These are phyloP conservation scores for Novymonas esmeraldas DNA, from an alignment of 208 protist species.

Conservation along the genomic window DNA sequence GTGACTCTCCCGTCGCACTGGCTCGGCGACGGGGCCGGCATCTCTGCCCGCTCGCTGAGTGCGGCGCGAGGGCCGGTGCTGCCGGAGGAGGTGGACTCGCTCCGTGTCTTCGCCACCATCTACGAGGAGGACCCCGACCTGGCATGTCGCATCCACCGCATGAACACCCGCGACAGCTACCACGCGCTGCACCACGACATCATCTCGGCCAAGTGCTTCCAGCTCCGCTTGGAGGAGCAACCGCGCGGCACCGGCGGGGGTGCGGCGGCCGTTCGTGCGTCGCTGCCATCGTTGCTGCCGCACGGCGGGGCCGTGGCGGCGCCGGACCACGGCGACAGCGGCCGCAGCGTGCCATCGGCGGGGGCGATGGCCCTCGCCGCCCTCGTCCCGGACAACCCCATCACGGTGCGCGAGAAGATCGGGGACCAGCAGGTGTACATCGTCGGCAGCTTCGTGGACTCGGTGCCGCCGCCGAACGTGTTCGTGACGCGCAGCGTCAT, in stretches of 20 bases:
- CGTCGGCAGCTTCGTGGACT: slow-evolving; percentile 62
- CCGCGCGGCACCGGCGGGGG: background rate
- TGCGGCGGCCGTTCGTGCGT: slow-evolving; percentile 4
- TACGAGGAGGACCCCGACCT: slow-evolving; percentile 61
- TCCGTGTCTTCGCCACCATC: slow-evolving; percentile 80
- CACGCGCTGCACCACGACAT: slow-evolving; percentile 69
- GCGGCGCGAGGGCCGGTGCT: slow-evolving; percentile 37
- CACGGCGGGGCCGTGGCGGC: background rate
- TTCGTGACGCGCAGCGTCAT: slow-evolving; percentile 79
- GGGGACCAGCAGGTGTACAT: slow-evolving; percentile 55
- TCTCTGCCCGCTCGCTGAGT: slow-evolving; percentile 61
- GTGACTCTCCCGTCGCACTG: slow-evolving; percentile 70
- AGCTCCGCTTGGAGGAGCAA: slow-evolving; percentile 40
- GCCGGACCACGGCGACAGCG: slow-evolving; percentile 5
- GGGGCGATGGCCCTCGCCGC: slow-evolving; percentile 43
- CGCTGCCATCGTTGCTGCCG: slow-evolving; percentile 10
- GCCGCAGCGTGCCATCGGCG: slow-evolving; percentile 10
- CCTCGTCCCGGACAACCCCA: slow-evolving; percentile 55
- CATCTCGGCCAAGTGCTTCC: slow-evolving; percentile 57
- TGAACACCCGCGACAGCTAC: slow-evolving; percentile 77
- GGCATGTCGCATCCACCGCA: slow-evolving; percentile 50
- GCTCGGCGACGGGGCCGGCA: slow-evolving; percentile 40
- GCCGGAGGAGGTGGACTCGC: slow-evolving; percentile 57
- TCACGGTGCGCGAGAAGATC: slow-evolving; percentile 50
- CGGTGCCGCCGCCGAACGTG: slow-evolving; percentile 51